Evolutionary conservation across 1,284 basidiomycete genomes (phyloP).

Genomic region (Kalmanozyma brasiliensis): DNA sequence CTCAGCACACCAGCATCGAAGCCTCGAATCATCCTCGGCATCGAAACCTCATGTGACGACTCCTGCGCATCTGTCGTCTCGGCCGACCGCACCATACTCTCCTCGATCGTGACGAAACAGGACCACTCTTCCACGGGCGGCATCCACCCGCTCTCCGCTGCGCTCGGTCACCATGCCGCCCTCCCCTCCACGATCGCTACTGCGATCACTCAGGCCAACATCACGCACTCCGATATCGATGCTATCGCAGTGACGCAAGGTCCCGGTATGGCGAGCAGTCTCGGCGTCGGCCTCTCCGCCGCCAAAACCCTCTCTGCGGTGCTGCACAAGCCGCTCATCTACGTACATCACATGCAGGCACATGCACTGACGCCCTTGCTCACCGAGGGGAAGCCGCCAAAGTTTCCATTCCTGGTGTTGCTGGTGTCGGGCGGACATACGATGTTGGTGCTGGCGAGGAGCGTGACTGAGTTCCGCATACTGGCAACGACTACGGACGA

Average conservation of each 20-base stretch:
- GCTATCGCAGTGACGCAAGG: constrained; percentile 66
- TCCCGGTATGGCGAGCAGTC: constrained; percentile 62
- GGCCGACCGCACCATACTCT: constrained; percentile 52
- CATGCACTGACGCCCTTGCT: constrained; percentile 40
- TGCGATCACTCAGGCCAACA: constrained; percentile 39
- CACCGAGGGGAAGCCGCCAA: constrained; percentile 38
- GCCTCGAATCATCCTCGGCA: constrained; percentile 53
- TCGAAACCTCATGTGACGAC: constrained; percentile 67
- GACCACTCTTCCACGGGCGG: constrained; percentile 60
- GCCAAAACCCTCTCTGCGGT: constrained; percentile 60
- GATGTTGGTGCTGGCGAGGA: constrained; percentile 55
- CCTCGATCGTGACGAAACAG: constrained; percentile 57
- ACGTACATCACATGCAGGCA: constrained; percentile 65
- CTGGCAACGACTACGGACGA: constrained; percentile 62
- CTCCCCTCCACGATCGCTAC: constrained; percentile 51
- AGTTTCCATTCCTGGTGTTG: constrained; percentile 62
- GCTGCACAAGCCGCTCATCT: constrained; percentile 56
- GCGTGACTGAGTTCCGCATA: constrained; percentile 46
- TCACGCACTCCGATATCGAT: constrained; percentile 44
- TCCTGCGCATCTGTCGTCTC: constrained; percentile 62
- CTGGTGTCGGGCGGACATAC: constrained; percentile 66
- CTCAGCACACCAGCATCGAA: background rate
- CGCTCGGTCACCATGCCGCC: constrained; percentile 51
- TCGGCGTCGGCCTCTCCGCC: constrained; percentile 54
- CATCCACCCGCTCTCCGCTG: constrained; percentile 62